These are phyloP conservation scores for Plantago major DNA, from an alignment of 257 asterid genomes.

Conservation along the genomic window DNA sequence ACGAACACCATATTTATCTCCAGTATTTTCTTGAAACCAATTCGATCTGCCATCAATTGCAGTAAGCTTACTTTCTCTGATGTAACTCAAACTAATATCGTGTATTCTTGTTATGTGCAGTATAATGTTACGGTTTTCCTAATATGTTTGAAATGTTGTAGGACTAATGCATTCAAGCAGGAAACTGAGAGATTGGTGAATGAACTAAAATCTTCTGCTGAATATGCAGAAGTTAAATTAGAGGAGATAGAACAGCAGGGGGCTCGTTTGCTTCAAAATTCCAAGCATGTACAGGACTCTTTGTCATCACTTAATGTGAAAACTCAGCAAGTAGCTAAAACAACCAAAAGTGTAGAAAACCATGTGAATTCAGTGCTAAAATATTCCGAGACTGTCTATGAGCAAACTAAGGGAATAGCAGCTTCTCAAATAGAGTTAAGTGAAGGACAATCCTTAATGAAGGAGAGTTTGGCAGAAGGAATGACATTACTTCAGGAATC, in stretches of 20 bases:
- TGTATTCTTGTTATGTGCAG: neutral
- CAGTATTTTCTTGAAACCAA: slow-evolving; percentile 68
- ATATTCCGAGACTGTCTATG: slow-evolving; percentile 47
- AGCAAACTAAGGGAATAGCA: slow-evolving; percentile 62
- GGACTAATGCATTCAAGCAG: slow-evolving; percentile 65
- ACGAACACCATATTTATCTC: slow-evolving; percentile 42
- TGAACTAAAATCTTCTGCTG: slow-evolving; percentile 55
- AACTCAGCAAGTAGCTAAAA: slow-evolving; percentile 47
- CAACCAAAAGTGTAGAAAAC: slow-evolving; percentile 49
- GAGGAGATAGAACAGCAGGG: slow-evolving; percentile 52
- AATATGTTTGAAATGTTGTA: slow-evolving; percentile 14
- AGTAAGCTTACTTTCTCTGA: slow-evolving; percentile 34
- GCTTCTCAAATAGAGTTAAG: slow-evolving; percentile 57
- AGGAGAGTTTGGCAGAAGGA: slow-evolving; percentile 57
- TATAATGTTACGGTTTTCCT: neutral
- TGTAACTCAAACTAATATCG: neutral
- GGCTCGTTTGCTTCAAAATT: slow-evolving; percentile 35
- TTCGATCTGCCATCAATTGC: slow-evolving; percentile 81
- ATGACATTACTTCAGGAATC: slow-evolving; percentile 48
- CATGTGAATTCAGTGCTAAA: slow-evolving; percentile 46
- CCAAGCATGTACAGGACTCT: slow-evolving; percentile 51
- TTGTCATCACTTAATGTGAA: slow-evolving; percentile 41
- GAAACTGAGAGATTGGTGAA: slow-evolving; percentile 81
- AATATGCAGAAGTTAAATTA: slow-evolving; percentile 56
- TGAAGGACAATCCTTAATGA: slow-evolving; percentile 58